phyloP scores from a whole-genome alignment of 2,329 filamentous ascomycete species.

The Pestalotiopsis sp. region DNA sequence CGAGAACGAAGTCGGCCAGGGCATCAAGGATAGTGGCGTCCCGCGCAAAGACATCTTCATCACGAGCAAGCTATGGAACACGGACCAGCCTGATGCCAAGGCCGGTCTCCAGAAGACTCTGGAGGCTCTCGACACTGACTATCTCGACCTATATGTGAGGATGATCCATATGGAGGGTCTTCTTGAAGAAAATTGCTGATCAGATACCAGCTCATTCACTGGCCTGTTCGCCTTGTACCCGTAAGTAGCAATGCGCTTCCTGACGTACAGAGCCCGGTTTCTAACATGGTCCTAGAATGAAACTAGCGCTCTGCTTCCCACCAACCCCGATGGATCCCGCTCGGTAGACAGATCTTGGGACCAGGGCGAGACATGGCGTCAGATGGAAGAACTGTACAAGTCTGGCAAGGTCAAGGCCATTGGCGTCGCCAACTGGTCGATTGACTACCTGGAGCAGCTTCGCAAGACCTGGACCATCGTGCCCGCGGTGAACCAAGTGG shows the following conservation, averaged over 20 bases:
- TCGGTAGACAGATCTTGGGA: slow-evolving; percentile 27
- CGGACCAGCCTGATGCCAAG: slow-evolving; percentile 34
- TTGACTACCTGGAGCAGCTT: slow-evolving; percentile 55
- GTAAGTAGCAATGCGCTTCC: neutral
- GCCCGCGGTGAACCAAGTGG: slow-evolving; percentile 56
- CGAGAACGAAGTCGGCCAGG: slow-evolving; percentile 48
- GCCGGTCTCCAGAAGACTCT: slow-evolving; percentile 34
- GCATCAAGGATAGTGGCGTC: slow-evolving; percentile 22
- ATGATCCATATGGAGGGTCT: neutral
- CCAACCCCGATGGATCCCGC: slow-evolving; percentile 19
- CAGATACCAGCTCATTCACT: slow-evolving; percentile 32
- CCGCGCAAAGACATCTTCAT: slow-evolving; percentile 15
- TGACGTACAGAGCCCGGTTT: too few relatives aligned
- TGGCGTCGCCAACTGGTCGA: slow-evolving; percentile 62
- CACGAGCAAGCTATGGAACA: slow-evolving; percentile 26
- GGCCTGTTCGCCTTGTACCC: slow-evolving; percentile 29
- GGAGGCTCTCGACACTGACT: slow-evolving; percentile 37
- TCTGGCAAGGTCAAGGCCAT: slow-evolving; percentile 59
- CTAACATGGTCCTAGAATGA: slow-evolving; percentile 21
- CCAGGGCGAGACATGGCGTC: slow-evolving; percentile 16
- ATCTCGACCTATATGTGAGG: slow-evolving; percentile 39
- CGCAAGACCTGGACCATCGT: slow-evolving; percentile 41
- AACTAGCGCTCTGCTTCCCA: slow-evolving; percentile 21
- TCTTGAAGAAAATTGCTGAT: neutral
- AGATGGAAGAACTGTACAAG: slow-evolving; percentile 44